Evolutionary conservation across 2,329 filamentous ascomycete genomes (phyloP).

Genomic region (Colletotrichum liriopes): DNA sequence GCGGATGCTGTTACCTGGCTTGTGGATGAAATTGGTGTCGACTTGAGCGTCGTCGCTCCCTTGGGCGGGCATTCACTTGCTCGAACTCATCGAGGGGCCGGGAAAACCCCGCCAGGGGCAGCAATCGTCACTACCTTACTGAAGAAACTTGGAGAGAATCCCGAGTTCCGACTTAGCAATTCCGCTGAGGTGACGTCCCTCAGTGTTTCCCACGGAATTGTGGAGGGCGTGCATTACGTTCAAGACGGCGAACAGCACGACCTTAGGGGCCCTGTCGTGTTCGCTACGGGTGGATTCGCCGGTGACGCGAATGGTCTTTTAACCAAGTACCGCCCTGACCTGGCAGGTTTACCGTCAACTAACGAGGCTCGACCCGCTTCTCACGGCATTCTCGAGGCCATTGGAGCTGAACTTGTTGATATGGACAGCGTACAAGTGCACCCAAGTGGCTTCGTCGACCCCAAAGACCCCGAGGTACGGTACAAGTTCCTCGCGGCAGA

Average conservation of each 20-base stretch:
- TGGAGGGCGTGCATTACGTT: conserved; percentile 69
- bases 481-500: conserved; percentile 77
- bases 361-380: conserved; percentile 72
- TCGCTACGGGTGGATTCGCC: conserved; percentile 74
- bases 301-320: conserved; percentile 73
- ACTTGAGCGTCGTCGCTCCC: conserved; percentile 71
- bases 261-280: conserved; percentile 69
- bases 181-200: conserved; percentile 69
- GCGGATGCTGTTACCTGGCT: conserved; percentile 70
- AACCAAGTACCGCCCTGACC: conserved; percentile 70
- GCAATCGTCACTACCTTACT: conserved; percentile 71
- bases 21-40: conserved; percentile 69
- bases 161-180: conserved; percentile 67
- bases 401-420: conserved; percentile 62
- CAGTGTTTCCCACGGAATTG: conserved; percentile 52
- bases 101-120: conserved; percentile 70
- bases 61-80: conserved; percentile 72
- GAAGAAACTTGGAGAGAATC: conserved; percentile 63
- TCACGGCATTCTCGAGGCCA: conserved; percentile 59
- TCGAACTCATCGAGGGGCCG: conserved; percentile 71
- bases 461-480: conserved; percentile 57
- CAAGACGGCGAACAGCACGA: conserved; percentile 54
- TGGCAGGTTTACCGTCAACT: conserved; percentile 73
- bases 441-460: conserved; percentile 76
- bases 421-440: conserved; percentile 75